These are phyloP conservation scores for Cicer yamashitae DNA, from an alignment of 306 rosid species.

Conservation along the genomic window DNA sequence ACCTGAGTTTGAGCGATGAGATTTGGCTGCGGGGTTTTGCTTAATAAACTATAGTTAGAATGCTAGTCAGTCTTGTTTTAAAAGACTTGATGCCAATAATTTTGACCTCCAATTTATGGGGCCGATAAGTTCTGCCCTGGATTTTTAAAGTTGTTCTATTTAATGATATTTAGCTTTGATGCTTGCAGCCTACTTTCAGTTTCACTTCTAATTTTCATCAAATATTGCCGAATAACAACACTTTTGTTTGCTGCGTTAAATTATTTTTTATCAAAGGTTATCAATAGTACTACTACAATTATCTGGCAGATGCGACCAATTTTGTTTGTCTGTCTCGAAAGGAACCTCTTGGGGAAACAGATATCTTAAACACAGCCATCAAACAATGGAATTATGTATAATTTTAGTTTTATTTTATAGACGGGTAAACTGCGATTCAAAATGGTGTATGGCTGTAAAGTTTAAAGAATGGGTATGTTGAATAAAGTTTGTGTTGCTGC, in stretches of 20 bases:
- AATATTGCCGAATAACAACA: neutral
- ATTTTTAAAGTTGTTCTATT: slow-evolving; percentile 22
- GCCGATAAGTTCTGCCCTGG: slow-evolving; percentile 45
- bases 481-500: no score
- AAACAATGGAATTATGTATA: no score
- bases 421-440: no score
- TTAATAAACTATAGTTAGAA: slow-evolving; percentile 57
- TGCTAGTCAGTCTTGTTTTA: slow-evolving; percentile 42
- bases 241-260: neutral
- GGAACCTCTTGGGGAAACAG: no score
- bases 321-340: no score
- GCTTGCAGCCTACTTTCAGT: slow-evolving; percentile 29
- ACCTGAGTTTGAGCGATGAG: slow-evolving; percentile 47
- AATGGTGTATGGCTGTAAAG: no score
- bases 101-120: slow-evolving; percentile 53
- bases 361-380: no score
- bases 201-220: neutral
- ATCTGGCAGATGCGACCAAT: no score
- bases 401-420: no score
- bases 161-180: slow-evolving; percentile 28
- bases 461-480: no score
- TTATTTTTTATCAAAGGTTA: neutral
- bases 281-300: no score
- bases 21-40: slow-evolving; percentile 40
- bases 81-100: slow-evolving; percentile 53